Percentiles rank a stretch among this genome's conserved stretches.
phyloP scores from a whole-genome alignment of 768 basidiomycete genomes.

The Boletus subparvulus region DNA sequence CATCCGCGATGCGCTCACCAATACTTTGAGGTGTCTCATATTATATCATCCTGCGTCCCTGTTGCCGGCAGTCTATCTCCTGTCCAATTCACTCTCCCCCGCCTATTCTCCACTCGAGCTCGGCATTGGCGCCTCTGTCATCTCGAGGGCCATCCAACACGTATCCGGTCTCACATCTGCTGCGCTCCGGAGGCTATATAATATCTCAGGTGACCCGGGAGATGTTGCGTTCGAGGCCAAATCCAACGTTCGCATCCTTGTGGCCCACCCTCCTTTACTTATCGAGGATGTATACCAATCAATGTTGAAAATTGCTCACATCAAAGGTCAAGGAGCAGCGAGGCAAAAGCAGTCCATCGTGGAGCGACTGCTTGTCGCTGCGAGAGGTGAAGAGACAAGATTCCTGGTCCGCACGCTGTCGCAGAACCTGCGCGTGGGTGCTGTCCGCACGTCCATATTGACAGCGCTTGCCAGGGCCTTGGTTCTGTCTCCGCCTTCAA shows the following conservation, averaged over 20 bases:
- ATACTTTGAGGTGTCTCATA: constrained; percentile 69
- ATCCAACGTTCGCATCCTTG: constrained; percentile 67
- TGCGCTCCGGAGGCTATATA: constrained; percentile 65
- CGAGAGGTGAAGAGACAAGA: constrained; percentile 84
- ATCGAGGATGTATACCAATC: constrained; percentile 66
- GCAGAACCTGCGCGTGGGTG: constrained; percentile 82
- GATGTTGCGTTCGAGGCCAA: constrained; percentile 88
- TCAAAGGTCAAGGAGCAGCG: constrained; percentile 74
- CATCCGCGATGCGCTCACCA: constrained; percentile 69
- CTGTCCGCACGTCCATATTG: constrained; percentile 79
- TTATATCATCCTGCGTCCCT: constrained; percentile 66
- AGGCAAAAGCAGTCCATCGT: constrained; percentile 77
- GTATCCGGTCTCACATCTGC: constrained; percentile 63
- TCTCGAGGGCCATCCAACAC: constrained; percentile 69
- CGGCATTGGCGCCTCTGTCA: constrained; percentile 64
- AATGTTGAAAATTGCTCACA: constrained; percentile 61
- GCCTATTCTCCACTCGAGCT: constrained; percentile 72
- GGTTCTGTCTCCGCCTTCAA: constrained; percentile 52
- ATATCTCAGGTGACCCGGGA: constrained; percentile 76
- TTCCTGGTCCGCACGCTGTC: constrained; percentile 76
- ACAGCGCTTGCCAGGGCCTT: constrained; percentile 78
- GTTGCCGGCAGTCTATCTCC: constrained; percentile 72
- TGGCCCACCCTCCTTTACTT: constrained; percentile 67
- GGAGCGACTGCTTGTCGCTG: constrained; percentile 78
- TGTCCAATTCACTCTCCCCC: constrained; percentile 79